Evolutionary conservation across 441 rosid species (phyloP), one percentile per base, ranked within the genome.

Genomic region (Erysimum pusillum): DNA sequence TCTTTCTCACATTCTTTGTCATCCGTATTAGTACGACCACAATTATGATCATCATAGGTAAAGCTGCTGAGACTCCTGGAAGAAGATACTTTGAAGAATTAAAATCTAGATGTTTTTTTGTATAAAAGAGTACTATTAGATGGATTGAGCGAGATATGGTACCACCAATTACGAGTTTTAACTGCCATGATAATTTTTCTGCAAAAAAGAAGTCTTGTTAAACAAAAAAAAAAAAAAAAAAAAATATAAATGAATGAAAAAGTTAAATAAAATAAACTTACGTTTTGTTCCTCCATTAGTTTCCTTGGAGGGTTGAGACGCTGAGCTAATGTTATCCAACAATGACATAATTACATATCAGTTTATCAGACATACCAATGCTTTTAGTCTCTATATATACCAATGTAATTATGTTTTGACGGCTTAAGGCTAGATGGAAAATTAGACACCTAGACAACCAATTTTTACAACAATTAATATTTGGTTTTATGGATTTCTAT

Each of bases 41-140:
- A 38, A 36, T 25, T 11, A 67, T 58, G 78, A 75, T 58, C n/a
- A 49, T 4, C 63, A 28, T 1, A 7, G 6, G 0, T 13, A 17
- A 17, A 38, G 5, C 44, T 59, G 63, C 9, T 6, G 44, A 38
- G 6, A 49, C 6, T 59, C 79, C 73, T 75, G 53, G 5, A 67
- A 59, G 0, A 22, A 46, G 42, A 62, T 13, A 12, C 12, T 45
- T 0, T 2, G 18, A 18, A 60, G 4, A 57, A 61, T 5, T 1
- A 59, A 46, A 34, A 15, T 0, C 0, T 3, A 48, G 13, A 7
- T 15, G 28, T 42, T 28, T 28, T 34, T 45, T 9, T 15, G 13
- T 31, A 11, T n/a, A 32, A 8, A 4, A 32, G 10, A 46, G 31
- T 65, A 6, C 3, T 17, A 11, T 9, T 2, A 25, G 28, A 22